Percentiles rank a stretch among this genome's conserved stretches.
Evolutionary conservation across 1,284 basidiomycete genomes (phyloP).

Genomic region (Xerocomus amazonicus): DNA sequence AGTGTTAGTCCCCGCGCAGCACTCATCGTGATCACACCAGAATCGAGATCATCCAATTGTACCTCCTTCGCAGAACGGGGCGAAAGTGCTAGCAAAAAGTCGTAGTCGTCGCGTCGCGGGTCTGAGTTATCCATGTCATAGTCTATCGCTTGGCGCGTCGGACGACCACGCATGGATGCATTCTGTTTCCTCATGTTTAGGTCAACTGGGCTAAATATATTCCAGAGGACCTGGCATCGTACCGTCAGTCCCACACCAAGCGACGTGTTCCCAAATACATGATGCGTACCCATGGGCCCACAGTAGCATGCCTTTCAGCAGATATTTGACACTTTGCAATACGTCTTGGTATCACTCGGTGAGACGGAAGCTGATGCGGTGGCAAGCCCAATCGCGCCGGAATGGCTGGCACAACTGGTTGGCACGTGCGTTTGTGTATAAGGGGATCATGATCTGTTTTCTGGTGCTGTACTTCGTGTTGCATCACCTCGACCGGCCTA

Average conservation of each 20-base stretch:
- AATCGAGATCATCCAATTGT: conserved; percentile 40
- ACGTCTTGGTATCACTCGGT: conserved; percentile 43
- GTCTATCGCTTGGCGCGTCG: conserved; percentile 14
- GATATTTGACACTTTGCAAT: conserved; percentile 43
- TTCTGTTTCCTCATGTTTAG: conserved; percentile 35
- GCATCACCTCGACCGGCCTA: conserved; percentile 29
- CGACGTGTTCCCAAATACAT: neutral
- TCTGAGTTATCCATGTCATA: conserved; percentile 13
- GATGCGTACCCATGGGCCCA: conserved; percentile 52
- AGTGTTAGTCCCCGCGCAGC: conserved; percentile 42
- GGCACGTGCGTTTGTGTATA: conserved; percentile 34
- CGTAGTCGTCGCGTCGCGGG: conserved; percentile 38
- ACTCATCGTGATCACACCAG: conserved; percentile 39
- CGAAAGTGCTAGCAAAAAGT: conserved; percentile 41
- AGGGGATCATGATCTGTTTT: conserved; percentile 37
- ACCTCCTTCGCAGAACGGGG: conserved; percentile 36
- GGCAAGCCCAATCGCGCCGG: conserved; percentile 33
- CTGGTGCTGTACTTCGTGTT: conserved; percentile 26
- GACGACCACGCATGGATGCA: conserved; percentile 31
- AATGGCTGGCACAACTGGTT: conserved; percentile 34
- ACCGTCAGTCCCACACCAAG: conserved; percentile 6
- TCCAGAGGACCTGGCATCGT: conserved; percentile 40
- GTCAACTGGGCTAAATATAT: conserved; percentile 43
- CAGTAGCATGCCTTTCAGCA: conserved; percentile 43
- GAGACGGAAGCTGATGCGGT: conserved; percentile 45